Evolutionary conservation across 495 filamentous ascomycete genomes (phyloP).

Genomic region (Hypoxylon intermedium): DNA sequence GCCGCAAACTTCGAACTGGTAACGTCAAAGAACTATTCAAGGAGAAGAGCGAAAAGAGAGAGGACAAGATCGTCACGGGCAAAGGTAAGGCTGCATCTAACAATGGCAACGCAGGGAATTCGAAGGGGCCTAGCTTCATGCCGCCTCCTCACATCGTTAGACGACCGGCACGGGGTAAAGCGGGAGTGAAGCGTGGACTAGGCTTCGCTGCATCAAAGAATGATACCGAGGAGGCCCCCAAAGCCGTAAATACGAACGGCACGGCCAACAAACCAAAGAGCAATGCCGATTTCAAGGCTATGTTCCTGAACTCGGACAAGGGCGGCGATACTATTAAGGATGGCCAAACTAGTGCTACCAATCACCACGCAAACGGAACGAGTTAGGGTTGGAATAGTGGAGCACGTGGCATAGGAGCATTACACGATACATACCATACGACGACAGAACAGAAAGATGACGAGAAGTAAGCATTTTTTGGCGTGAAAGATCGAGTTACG

Average conservation of each 20-base stretch:
- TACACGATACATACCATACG: conserved; percentile 1
- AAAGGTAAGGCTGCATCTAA: conserved; percentile 41
- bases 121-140: conserved; percentile 47
- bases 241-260: too few relatives aligned
- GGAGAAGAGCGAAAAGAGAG: conserved; percentile 61
- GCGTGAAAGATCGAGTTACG: conserved; percentile 30
- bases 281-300: conserved; percentile 86
- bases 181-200: conserved; percentile 63
- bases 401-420: conserved; percentile 9
- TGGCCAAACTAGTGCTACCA: not conserved
- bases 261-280: conserved; percentile 75
- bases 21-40: conserved; percentile 71
- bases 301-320: conserved; percentile 62
- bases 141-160: conserved; percentile 61
- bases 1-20: conserved; percentile 71
- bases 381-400: not conserved
- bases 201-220: conserved; percentile 50
- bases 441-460: not conserved
- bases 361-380: conserved; percentile 12
- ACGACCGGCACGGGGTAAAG: conserved; percentile 63
- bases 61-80: conserved; percentile 58
- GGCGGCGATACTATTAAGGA: conserved; percentile 10
- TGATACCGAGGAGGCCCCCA: conserved; percentile 39
- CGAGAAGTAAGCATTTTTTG: conserved; percentile 16
- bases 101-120: conserved; percentile 47